These are phyloP conservation scores for Aureobasidium sp. DNA, from an alignment of 2,329 filamentous ascomycete genomes.

Conservation along the genomic window DNA sequence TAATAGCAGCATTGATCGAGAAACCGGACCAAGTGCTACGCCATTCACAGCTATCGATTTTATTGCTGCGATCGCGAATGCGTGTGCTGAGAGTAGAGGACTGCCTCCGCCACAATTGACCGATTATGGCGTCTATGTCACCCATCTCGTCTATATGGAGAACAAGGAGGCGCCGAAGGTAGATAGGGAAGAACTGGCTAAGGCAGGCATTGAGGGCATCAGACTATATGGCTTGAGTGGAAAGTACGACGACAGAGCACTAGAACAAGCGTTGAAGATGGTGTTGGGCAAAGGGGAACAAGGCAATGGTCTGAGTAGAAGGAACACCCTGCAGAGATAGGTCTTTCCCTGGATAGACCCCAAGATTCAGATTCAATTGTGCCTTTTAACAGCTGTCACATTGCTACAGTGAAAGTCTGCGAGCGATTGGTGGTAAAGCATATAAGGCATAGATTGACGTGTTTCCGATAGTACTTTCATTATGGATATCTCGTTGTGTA, in stretches of 20 bases:
- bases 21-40: slow-evolving; percentile 63
- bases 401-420: too few species aligned
- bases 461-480: not conserved
- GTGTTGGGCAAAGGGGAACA: slow-evolving; percentile 63
- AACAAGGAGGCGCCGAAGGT: slow-evolving; percentile 63
- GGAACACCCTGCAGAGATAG: slow-evolving; percentile 49
- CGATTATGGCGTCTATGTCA: slow-evolving; percentile 65
- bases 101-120: slow-evolving; percentile 18
- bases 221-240: slow-evolving; percentile 61
- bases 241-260: slow-evolving; percentile 67
- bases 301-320: slow-evolving; percentile 44
- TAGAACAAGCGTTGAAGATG: slow-evolving; percentile 68
- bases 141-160: slow-evolving; percentile 75
- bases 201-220: slow-evolving; percentile 69
- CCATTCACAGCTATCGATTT: slow-evolving; percentile 75
- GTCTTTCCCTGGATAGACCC: not conserved
- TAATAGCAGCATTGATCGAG: slow-evolving; percentile 77
- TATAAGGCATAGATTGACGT: not conserved
- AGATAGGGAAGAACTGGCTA: slow-evolving; percentile 55
- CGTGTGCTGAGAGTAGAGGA: slow-evolving; percentile 61
- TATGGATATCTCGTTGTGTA: not conserved
- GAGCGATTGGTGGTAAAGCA: not conserved
- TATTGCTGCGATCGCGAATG: slow-evolving; percentile 68
- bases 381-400: too few species aligned
- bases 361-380: not conserved